phyloP scores from a whole-genome alignment of 768 basidiomycete species.

The Butyriboletus loyo region DNA sequence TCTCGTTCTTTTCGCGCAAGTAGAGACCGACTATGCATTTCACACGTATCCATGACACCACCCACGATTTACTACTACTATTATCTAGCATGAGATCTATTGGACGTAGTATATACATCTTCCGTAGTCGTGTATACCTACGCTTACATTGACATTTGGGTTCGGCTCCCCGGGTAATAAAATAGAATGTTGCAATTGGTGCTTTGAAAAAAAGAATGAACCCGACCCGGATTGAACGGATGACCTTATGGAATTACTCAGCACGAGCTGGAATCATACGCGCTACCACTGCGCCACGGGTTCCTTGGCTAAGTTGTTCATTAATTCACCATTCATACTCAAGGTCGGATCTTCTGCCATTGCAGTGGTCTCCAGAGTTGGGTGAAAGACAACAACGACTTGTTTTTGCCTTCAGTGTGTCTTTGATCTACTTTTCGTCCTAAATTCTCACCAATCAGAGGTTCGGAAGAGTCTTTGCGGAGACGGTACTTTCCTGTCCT shows the following conservation, averaged over 20 bases:
- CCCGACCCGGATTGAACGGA: conserved; percentile 47
- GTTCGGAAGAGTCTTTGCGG: too few relatives aligned
- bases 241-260: conserved; percentile 40
- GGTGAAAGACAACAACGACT: too few relatives aligned
- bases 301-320: conserved; percentile 2
- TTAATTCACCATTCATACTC: too few relatives aligned
- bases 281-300: conserved; percentile 41
- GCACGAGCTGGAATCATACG: conserved; percentile 36
- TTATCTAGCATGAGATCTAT: conserved; percentile 19
- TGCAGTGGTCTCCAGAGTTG: too few relatives aligned
- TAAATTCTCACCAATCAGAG: too few relatives aligned
- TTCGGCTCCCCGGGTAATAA: background rate
- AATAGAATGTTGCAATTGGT: background rate
- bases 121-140: conserved; percentile 8
- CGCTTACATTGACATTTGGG: conserved; percentile 1
- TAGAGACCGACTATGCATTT: conserved; percentile 18
- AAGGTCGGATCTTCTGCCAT: too few relatives aligned
- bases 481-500: too few relatives aligned
- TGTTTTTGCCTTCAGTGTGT: too few relatives aligned
- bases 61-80: conserved; percentile 10
- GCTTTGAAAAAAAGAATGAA: conserved; percentile 26
- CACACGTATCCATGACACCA: conserved; percentile 19
- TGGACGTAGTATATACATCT: conserved; percentile 12
- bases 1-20: conserved; percentile 31
- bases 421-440: too few relatives aligned